These are phyloP conservation scores for Didymella segeticola DNA, from an alignment of 2,329 filamentous ascomycete genomes.

Conservation along the genomic window DNA sequence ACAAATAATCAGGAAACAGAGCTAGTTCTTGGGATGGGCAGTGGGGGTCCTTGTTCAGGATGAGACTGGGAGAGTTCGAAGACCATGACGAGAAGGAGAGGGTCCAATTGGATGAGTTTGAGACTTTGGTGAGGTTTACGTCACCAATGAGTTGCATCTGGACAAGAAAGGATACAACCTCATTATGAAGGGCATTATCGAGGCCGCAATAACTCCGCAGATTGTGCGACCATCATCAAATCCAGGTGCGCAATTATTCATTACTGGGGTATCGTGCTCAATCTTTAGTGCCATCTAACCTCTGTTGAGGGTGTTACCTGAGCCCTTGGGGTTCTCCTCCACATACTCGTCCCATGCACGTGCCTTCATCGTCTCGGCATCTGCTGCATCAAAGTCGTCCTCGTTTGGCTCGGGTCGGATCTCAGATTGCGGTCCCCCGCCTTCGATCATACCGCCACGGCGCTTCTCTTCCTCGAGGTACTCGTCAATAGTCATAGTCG, in stretches of 20 bases:
- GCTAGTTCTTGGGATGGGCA: slow-evolving; percentile 43
- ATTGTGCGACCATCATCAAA: too few relatives aligned
- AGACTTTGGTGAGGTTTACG: slow-evolving; percentile 44
- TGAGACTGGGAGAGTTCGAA: slow-evolving; percentile 32
- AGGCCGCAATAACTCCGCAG: too few relatives aligned
- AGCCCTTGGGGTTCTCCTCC: slow-evolving; percentile 85
- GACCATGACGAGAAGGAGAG: slow-evolving; percentile 40
- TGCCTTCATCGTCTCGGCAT: slow-evolving; percentile 91
- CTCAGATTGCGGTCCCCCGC: slow-evolving; percentile 78
- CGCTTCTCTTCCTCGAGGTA: slow-evolving; percentile 90
- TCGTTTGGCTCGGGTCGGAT: slow-evolving; percentile 78
- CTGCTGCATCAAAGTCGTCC: slow-evolving; percentile 86
- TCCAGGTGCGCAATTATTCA: too few relatives aligned
- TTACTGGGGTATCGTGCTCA: slow-evolving; percentile 22
- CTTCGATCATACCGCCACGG: slow-evolving; percentile 88
- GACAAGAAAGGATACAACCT: slow-evolving; percentile 41
- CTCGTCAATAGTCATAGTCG: slow-evolving; percentile 98
- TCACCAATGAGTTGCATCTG: slow-evolving; percentile 50
- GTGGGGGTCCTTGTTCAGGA: slow-evolving; percentile 42
- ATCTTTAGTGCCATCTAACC: slow-evolving; percentile 55
- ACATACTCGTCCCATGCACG: slow-evolving; percentile 94
- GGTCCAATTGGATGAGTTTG: slow-evolving; percentile 41
- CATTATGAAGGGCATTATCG: slow-evolving; percentile 31
- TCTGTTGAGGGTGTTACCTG: slow-evolving; percentile 83
- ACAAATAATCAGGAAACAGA: slow-evolving; percentile 41